Conservation (phyloP, 2,329 filamentous ascomycete genomes). For the Tolypocladium ovalisporum region DNA sequence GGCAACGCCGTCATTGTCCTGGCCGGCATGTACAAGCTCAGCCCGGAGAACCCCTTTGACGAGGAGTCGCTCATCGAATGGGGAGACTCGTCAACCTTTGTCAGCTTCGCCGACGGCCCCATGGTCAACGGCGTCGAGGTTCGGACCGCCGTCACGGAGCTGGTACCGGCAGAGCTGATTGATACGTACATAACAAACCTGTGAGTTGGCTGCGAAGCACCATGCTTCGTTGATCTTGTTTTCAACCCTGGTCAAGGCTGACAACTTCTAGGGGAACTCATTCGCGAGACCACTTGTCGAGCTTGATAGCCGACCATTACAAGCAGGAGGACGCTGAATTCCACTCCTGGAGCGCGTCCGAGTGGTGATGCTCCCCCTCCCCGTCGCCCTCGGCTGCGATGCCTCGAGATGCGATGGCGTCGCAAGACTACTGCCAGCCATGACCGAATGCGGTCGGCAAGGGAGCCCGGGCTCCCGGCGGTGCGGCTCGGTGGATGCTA, state of each 20-base stretch:
- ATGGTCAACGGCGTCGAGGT: constrained; percentile 71
- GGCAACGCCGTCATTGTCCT: constrained; percentile 80
- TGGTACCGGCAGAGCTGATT: constrained; percentile 64
- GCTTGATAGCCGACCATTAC: constrained; percentile 66
- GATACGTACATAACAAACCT: constrained; percentile 77
- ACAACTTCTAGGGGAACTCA: constrained; percentile 44
- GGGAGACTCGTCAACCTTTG: constrained; percentile 66
- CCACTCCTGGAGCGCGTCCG: constrained; percentile 30
- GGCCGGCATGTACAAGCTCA: constrained; percentile 87
- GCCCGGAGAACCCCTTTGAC: constrained; percentile 78
- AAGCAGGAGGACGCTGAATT: constrained; percentile 61
- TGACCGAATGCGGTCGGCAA: not conserved
- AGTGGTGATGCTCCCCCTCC: constrained; percentile 7
- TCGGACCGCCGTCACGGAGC: constrained; percentile 71
- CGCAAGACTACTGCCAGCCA: not conserved
- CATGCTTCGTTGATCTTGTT: not conserved
- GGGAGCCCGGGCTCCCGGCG: not conserved
- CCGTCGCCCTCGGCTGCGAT: not conserved
- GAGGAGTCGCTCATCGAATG: constrained; percentile 76
- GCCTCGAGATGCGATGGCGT: not conserved
- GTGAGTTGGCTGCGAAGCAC: constrained; percentile 22
- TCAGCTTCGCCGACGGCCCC: constrained; percentile 67
- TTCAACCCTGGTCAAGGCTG: not conserved
- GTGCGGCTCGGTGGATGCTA: not conserved
- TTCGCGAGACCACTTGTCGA: constrained; percentile 61